Base-by-base conservation (phyloP, 2,329 filamentous ascomycete species). In the Coccinonectria pachysandricola region DNA sequence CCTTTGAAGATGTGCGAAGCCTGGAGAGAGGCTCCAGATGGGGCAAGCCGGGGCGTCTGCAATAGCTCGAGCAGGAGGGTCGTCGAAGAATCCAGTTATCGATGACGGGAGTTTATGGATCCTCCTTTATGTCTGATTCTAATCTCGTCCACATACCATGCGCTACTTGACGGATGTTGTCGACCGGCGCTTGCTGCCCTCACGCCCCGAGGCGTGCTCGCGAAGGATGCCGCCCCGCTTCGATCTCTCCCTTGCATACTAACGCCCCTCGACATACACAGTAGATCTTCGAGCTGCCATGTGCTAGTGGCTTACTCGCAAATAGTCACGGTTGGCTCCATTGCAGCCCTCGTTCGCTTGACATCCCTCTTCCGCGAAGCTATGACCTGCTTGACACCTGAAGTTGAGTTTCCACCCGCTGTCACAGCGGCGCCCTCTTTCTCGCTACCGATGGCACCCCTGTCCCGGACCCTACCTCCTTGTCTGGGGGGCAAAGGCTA, bases 91-190 rank as follows among this genome's bases (percentile, higher is more conserved):
- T 48, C 34, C 41, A 43, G 33, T n/a, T 31, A 37, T 33, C 42
- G 35, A 40, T 19, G 31, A 39, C 35, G 32, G 34, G 37, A 46
- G 26, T 27, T 27, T 26, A 27, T 23, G 27, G 37, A 44, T 42
- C 35, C 29, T 40, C 35, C n/a, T 35, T 37, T 27, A 38, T 58
- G 53, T 55, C 49, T 56, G 45, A 52, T 49, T 38, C 39, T 52
- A 58, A 62, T 62, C 46, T 61, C 46, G 37, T 46, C 42, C 39
- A 46, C 59, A 60, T 62, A 48, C 57, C 57, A 43, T 32, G 35
- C 33, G 27, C 40, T 23, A 26, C 40, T 37, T 35, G 26, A 26
- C 30, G 42, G 17, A 19, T 19, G 32, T 27, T 24, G 28, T n/a
- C n/a, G n/a, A n/a, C n/a, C n/a, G n/a, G n/a, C n/a, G n/a, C n/a